phyloP scores from a whole-genome alignment of 2,329 filamentous ascomycete genomes.

The Lachnum nothofagi region DNA sequence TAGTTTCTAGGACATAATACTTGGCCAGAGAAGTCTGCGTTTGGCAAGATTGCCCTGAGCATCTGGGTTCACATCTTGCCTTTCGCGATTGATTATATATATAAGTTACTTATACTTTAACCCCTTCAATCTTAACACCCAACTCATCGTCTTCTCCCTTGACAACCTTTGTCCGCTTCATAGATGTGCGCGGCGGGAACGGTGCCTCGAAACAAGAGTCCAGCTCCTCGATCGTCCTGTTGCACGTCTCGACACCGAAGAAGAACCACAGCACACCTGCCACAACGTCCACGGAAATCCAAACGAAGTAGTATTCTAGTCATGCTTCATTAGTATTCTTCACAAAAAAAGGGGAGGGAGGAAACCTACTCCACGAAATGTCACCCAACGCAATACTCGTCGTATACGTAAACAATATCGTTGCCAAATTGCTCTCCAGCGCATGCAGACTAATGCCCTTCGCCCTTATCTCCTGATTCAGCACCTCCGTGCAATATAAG shows the following conservation, averaged over 20 bases:
- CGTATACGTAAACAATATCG: slow-evolving; percentile 15
- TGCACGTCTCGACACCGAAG: slow-evolving; percentile 18
- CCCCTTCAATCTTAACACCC: slow-evolving; percentile 4
- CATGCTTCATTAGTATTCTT: not conserved
- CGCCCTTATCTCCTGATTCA: slow-evolving; percentile 41
- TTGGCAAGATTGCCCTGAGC: no score
- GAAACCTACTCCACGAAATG: slow-evolving; percentile 13
- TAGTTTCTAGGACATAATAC: no score
- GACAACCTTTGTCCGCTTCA: slow-evolving; percentile 12
- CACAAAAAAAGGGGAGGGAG: not conserved
- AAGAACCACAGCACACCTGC: slow-evolving; percentile 18
- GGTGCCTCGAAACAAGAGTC: slow-evolving; percentile 17
- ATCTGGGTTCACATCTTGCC: no score
- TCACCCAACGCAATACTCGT: slow-evolving; percentile 16
- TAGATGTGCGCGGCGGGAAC: slow-evolving; percentile 10
- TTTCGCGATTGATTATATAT: no score
- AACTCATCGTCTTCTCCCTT: slow-evolving; percentile 7
- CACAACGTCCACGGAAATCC: slow-evolving; percentile 14
- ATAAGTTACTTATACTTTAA: not conserved
- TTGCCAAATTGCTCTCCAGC: slow-evolving; percentile 41
- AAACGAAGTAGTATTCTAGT: slow-evolving; percentile 17
- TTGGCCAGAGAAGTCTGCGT: no score
- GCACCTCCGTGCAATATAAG: slow-evolving; percentile 44
- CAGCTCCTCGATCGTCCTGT: slow-evolving; percentile 19
- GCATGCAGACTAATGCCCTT: slow-evolving; percentile 46